Evolutionary conservation across 1,139 yeast species (phyloP), one percentile per base, ranked within the genome.

Genomic region (Schizosaccharomyces versatilis): DNA sequence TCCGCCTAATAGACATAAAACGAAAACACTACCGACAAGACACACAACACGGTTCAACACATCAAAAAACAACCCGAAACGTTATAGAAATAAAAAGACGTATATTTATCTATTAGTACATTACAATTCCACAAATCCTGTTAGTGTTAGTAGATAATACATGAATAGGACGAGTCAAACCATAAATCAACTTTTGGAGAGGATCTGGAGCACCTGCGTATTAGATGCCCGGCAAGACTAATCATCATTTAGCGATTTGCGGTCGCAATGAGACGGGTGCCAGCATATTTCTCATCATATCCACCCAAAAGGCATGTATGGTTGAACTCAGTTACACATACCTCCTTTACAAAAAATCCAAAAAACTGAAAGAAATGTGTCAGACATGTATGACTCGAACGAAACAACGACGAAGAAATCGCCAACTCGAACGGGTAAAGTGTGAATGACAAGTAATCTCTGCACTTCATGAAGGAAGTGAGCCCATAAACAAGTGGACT

Each of bases 401-500:
- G 49, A 32, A 12, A 44, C 19, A 17, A 12, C 7, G 15, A 24
- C 47, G 6, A 24, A 41, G 24, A 15, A 2, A 3, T 17, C 19
- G 24, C 15, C 19, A 12, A 10, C 38, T 19, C 49, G 38, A 9
- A 32, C 10, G 49, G 49, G 49, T 44, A 44, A 44, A 44, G 49
- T 44, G 49, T 19, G 49, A 9, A 44, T 44, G 49, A 44, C 14
- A 44, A 17, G 19, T 9, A 17, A 19, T 44, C 38, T 44, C 9
- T 44, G 49, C 49, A 44, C 49, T 44, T 32, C 49, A 44, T 44
- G 49, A 44, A 44, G 49, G 49, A 44, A 44, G 32, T 14, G 19
- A 19, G 49, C 32, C 38, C 49, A 44, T 44, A 44, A 44, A 14
- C 49, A 7, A 24, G 49, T 42, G 49, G 38, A 39, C 52, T 32